Evolutionary conservation across 176 grass and related monocot genomes (phyloP).

Genomic region (Leersia perrieri): DNA sequence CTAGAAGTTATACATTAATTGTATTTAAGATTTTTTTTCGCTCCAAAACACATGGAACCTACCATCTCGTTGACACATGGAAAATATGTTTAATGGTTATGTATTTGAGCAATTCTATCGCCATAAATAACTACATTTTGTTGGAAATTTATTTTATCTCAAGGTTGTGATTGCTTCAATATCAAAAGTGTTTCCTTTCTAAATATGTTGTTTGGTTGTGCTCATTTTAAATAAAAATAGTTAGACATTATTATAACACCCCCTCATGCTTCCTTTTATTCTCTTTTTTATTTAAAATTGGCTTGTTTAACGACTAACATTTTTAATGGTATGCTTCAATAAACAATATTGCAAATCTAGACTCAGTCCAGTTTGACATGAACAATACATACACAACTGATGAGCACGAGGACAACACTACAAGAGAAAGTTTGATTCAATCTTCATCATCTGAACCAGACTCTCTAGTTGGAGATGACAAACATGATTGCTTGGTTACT

Average conservation of each 20-base stretch:
- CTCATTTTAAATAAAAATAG: neutral
- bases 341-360: neutral
- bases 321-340: neutral
- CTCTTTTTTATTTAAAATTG: too few relatives aligned
- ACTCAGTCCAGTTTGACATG: neutral
- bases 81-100: neutral
- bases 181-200: neutral
- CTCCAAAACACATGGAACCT: neutral
- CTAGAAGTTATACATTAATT: neutral
- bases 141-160: too few relatives aligned
- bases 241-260: too few relatives aligned
- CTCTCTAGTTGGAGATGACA: too few relatives aligned
- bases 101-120: neutral
- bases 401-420: too few relatives aligned
- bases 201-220: neutral
- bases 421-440: too few relatives aligned
- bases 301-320: neutral
- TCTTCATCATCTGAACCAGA: too few relatives aligned
- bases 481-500: too few relatives aligned
- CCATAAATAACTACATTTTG: neutral
- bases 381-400: too few relatives aligned
- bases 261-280: too few relatives aligned
- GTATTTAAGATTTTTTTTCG: neutral
- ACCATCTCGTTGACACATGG: neutral
- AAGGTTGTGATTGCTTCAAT: too few relatives aligned